A percentile compares a stretch with the other conserved stretches of the same genome.
These are phyloP conservation scores for Azolla pinnata DNA, from an alignment of 75 land plant genomes.

Conservation along the genomic window DNA sequence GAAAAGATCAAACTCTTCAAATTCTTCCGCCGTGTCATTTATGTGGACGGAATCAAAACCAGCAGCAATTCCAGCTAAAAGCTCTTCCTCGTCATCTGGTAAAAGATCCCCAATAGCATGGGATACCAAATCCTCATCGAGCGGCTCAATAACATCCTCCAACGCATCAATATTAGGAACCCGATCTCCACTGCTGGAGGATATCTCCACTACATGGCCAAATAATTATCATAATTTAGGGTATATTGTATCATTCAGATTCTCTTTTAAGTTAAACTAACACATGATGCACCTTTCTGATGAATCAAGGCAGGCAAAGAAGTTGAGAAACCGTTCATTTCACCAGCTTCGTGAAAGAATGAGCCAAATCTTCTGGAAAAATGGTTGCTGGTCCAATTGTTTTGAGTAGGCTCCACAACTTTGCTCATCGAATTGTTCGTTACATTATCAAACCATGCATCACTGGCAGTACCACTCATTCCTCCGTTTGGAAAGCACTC, in stretches of 20 bases:
- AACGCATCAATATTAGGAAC: slow-evolving; percentile 33
- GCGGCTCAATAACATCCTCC: slow-evolving; percentile 15
- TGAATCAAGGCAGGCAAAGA: slow-evolving; percentile 63
- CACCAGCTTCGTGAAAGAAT: no score
- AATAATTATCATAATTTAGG: not conserved
- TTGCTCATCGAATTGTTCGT: no score
- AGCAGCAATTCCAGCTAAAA: slow-evolving; percentile 70
- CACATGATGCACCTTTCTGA: slow-evolving; percentile 37
- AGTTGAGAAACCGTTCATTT: slow-evolving; percentile 56
- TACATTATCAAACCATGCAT: no score
- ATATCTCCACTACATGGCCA: slow-evolving; percentile 3
- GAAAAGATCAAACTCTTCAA: slow-evolving; percentile 86
- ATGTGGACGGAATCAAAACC: slow-evolving; percentile 46
- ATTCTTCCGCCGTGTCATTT: slow-evolving; percentile 47
- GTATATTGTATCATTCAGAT: not conserved
- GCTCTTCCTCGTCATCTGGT: slow-evolving; percentile 89
- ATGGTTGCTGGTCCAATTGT: no score
- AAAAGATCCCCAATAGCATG: slow-evolving; percentile 54
- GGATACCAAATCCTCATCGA: slow-evolving; percentile 38
- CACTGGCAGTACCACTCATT: no score
- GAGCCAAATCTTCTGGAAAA: no score
- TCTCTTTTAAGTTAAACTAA: not conserved
- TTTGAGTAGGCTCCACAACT: no score
- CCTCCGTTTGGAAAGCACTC: no score
- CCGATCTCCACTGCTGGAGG: slow-evolving; percentile 26